Base-by-base conservation (phyloP, 208 protist species). In the Acanthamoeba lenticulata region DNA sequence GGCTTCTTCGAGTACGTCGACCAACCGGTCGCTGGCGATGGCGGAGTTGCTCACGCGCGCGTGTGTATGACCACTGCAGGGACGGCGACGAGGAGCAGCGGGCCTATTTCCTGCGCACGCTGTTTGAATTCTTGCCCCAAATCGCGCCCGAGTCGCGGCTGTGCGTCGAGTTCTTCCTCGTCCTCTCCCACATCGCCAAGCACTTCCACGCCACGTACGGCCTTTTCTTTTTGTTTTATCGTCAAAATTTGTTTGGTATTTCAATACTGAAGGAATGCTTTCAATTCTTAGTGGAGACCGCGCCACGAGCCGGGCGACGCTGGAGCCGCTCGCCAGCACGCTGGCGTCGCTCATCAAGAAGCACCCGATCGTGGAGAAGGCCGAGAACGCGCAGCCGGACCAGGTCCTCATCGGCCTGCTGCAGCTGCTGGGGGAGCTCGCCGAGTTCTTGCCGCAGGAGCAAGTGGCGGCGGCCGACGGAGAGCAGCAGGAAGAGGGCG, bases 291-390 rank as follows among this genome's bases (percentile, higher is more conserved):
- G 65, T 40, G 34, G 19, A 19, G 34, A 11, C 65, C 29, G 38
- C 2, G 32, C 55, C 6, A 6, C 38, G 40, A 40, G 32, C 5
- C 42, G 21, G 42, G 11, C 72, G 4, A 17, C 47, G 47, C 34
- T 90, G n/a, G 24, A 79, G 24, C 36, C 27, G 9, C 42, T 94
- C 21, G 40, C 29, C 13, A 32, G 34, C 19, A 36, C 45, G 4
- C 94, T 96, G 9, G 21, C 89, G 5, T 13, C 44, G 7, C 93
- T 94, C 72, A 93, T 96, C 55, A 93, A 95, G 45, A 32, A 24
- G 36, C 94, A 95, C 42, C 95, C 95, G 27, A 92, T 96, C 24
- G 69, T 96, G 19, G 96, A 97, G 81, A 83, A 57, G 47, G 74
- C 92, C 47, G 42, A 57, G n/a, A 45, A 72, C 11, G 36, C 36